Base-by-base conservation (phyloP, 2,329 filamentous ascomycete genomes). In the Pseudocercospora musae region DNA sequence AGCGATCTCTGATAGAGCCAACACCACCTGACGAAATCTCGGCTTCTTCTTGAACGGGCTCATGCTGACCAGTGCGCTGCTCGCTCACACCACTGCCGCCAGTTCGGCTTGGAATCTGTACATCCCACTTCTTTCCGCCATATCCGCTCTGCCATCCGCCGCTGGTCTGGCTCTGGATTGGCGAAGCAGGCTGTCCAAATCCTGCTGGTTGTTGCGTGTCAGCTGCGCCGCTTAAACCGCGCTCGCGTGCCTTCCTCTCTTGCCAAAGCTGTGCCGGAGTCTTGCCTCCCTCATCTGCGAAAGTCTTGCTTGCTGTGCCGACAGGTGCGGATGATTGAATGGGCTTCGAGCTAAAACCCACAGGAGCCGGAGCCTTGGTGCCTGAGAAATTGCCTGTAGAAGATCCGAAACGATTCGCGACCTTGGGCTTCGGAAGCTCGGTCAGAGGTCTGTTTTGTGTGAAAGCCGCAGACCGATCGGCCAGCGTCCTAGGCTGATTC, bases 261-360 rank as follows among this genome's bases (percentile, higher is more conserved):
- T 94, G 94, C 95, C 95, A 99, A 37, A 96, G 80, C 77, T 99
- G 95, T 29, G 95, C 93, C 6, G 95, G 95, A 4, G 95, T 98
- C 82, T 98, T 99, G 65, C 95, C 95, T 66, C 90, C 93, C 76
- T 96, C 83, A 69, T 97, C 93, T 15, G 95, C 95, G 80, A 98
- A 99, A 0, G 92, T 96, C 72, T 92, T 88, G 78, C 92, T 96
- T 40, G 93, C 92, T 67, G 87, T 84, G 25, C 92, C 92, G 25
- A 96, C 83, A 5, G 89, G 87, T 20, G 87, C 78, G 23, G 85
- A 75, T 11, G 72, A 59, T 27, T 64, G 52, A 8, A 83, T 76
- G n/a, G 86, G 77, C 64, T 88, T 88, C 11, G 86, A 79, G 40
- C 84, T 85, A 56, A 91, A 85, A 0, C 82, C 86, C 50, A 84